Conservation (phyloP, 1,284 basidiomycete genomes). For the Peniophora sp. region DNA sequence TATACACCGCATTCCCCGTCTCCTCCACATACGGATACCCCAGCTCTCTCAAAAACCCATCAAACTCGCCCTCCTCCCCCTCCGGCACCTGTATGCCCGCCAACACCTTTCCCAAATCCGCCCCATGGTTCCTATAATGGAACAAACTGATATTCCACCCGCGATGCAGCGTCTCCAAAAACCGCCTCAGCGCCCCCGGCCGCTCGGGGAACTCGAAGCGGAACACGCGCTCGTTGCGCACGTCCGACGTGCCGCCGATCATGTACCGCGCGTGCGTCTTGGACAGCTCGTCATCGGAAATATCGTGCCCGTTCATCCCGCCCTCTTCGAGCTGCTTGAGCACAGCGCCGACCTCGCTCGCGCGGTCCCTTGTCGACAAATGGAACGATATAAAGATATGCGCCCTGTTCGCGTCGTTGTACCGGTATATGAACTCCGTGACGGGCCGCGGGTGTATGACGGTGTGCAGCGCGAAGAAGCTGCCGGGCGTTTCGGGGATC, state of each 20-base stretch:
- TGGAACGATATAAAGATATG: conserved; percentile 92
- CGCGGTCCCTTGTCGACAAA: conserved; percentile 57
- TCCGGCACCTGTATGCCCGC: conserved; percentile 90
- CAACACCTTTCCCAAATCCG: conserved; percentile 86
- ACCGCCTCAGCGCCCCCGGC: conserved; percentile 86
- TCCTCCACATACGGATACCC: conserved; percentile 91
- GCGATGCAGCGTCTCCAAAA: conserved; percentile 73
- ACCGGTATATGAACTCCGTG: conserved; percentile 97
- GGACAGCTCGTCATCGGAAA: conserved; percentile 92
- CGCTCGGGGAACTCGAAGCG: conserved; percentile 98
- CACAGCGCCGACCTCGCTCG: conserved; percentile 63
- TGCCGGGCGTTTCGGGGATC: conserved; percentile 89
- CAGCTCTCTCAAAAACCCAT: conserved; percentile 68
- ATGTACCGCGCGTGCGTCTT: conserved; percentile 94
- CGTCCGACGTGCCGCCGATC: conserved; percentile 77
- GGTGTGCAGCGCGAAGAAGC: conserved; percentile 84
- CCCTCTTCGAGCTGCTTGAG: conserved; percentile 51
- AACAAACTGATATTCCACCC: conserved; percentile 96
- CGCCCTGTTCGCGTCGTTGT: conserved; percentile 60
- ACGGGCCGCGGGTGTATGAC: conserved; percentile 86
- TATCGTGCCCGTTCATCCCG: conserved; percentile 82
- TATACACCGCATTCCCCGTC: conserved; percentile 85
- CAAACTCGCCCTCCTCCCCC: conserved; percentile 57
- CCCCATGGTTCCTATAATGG: conserved; percentile 97
- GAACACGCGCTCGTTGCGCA: conserved; percentile 85